These are phyloP conservation scores for Ceratocystis eucalypticola DNA, from an alignment of 2,329 filamentous ascomycete genomes.

Conservation along the genomic window DNA sequence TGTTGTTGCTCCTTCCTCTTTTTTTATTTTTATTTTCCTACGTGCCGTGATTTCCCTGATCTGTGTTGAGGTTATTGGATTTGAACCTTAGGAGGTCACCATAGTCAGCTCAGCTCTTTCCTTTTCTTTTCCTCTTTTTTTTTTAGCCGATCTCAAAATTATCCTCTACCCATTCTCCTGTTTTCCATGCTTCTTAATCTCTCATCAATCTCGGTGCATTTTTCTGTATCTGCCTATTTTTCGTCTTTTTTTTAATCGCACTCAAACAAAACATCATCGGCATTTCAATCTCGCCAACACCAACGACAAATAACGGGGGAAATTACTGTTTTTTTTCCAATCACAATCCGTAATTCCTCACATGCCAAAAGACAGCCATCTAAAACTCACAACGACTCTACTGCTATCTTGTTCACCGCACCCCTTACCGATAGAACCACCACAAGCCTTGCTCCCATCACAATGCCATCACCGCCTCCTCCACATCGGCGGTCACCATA, in stretches of 20 bases:
- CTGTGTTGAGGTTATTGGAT: neutral
- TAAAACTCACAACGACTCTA: neutral
- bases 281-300: too few species aligned
- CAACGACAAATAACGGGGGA: too few species aligned
- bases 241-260: neutral
- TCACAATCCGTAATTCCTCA: neutral
- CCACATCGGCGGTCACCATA: conserved; percentile 4
- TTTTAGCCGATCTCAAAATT: neutral
- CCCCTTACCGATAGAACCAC: neutral
- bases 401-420: neutral
- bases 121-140: neutral
- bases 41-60: neutral
- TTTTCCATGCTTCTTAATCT: too few species aligned
- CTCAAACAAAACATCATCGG: too few species aligned
- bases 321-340: neutral
- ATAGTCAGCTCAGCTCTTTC: neutral
- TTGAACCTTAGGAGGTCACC: neutral
- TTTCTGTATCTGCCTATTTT: neutral
- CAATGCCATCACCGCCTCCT: conserved; percentile 11
- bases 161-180: neutral
- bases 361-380: neutral
- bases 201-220: neutral
- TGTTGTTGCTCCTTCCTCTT: neutral
- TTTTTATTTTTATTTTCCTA: neutral
- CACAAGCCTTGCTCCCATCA: neutral